Conservation (phyloP, 2,329 filamentous ascomycete species). For the Chaetomiaceae sp. region DNA sequence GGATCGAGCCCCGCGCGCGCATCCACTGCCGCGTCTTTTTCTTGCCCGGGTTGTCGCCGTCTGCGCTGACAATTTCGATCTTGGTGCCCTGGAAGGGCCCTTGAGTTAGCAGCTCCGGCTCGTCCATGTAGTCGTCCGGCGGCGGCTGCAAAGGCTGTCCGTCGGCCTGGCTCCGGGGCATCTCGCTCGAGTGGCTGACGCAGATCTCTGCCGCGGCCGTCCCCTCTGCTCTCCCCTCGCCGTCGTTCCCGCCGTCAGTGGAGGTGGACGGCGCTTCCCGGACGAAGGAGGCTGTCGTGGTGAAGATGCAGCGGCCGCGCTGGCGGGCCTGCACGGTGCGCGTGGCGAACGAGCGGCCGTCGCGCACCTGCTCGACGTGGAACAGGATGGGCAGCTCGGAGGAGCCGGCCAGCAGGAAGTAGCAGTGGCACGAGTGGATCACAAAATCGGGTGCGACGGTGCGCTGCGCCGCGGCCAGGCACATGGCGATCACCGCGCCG, state of each 20-base stretch:
- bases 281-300: slow-evolving; percentile 86
- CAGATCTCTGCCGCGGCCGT: no score
- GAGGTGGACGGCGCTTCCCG: slow-evolving; percentile 49
- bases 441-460: slow-evolving; percentile 77
- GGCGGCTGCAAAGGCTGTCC: slow-evolving; percentile 19
- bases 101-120: slow-evolving; percentile 45
- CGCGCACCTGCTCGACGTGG: slow-evolving; percentile 88
- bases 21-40: slow-evolving; percentile 70
- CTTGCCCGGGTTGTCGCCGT: slow-evolving; percentile 50
- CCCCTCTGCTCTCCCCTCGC: neutral
- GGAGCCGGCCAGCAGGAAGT: slow-evolving; percentile 91
- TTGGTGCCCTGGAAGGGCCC: slow-evolving; percentile 43
- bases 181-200: slow-evolving; percentile 59
- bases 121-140: slow-evolving; percentile 34
- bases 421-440: slow-evolving; percentile 97
- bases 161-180: slow-evolving; percentile 37
- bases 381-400: slow-evolving; percentile 81
- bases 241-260: slow-evolving; percentile 25
- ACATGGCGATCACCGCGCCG: slow-evolving; percentile 88
- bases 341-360: slow-evolving; percentile 84
- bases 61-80: slow-evolving; percentile 36
- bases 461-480: slow-evolving; percentile 76
- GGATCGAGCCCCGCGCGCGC: slow-evolving; percentile 67
- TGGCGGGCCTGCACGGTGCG: slow-evolving; percentile 94
- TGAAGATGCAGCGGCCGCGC: slow-evolving; percentile 84